These are phyloP conservation scores for Apiospora malaysiana DNA, from an alignment of 2,329 filamentous ascomycete species.

Conservation along the genomic window DNA sequence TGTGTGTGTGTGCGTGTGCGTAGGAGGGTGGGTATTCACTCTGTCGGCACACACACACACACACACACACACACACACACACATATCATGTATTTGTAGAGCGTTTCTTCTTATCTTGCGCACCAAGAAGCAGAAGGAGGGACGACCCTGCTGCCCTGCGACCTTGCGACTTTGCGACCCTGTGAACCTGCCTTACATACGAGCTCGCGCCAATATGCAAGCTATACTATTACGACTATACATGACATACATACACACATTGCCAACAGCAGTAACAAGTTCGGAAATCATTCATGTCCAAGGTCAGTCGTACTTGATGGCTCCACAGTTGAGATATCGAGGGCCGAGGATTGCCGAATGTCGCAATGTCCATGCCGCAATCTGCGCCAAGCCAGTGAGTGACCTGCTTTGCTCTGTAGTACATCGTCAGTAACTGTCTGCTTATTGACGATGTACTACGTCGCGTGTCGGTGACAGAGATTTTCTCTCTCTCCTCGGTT, in stretches of 20 bases:
- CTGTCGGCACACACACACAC: not conserved
- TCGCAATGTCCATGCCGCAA: constrained; percentile 7
- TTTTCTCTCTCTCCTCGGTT: not conserved
- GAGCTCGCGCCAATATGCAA: not conserved
- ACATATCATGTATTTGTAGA: not conserved
- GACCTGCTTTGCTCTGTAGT: not conserved
- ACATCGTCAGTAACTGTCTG: not conserved
- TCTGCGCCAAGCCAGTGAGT: not conserved
- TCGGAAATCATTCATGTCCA: not conserved
- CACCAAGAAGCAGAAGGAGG: not conserved
- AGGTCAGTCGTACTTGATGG: not conserved
- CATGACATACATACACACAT: not conserved
- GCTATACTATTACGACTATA: not conserved
- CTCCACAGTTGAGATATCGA: constrained; percentile 12
- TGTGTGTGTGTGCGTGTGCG: no score
- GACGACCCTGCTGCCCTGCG: not conserved
- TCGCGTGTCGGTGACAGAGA: constrained; percentile 4
- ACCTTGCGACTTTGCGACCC: not conserved
- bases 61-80: no score
- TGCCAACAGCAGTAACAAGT: not conserved
- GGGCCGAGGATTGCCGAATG: constrained; percentile 3
- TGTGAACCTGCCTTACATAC: not conserved
- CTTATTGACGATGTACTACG: constrained; percentile 2
- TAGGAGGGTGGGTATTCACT: not conserved
- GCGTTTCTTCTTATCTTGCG: not conserved